These are phyloP conservation scores for Castanea mollissima DNA, from an alignment of 306 rosid species.

Conservation along the genomic window DNA sequence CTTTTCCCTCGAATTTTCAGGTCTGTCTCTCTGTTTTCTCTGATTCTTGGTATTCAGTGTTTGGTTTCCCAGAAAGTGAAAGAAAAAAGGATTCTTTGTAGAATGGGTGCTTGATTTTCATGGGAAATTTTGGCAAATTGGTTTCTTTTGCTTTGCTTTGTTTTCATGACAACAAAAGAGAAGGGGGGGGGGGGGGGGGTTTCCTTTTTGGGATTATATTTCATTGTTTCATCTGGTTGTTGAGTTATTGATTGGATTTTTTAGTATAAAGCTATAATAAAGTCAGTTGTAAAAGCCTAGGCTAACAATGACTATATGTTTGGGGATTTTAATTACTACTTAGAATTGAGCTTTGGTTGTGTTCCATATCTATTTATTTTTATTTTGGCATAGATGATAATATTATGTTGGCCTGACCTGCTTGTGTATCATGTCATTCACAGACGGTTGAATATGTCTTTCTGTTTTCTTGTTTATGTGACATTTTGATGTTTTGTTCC, in stretches of 20 bases:
- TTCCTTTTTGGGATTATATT: not conserved
- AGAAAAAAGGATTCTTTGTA: not conserved
- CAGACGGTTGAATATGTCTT: not conserved
- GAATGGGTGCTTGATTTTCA: not conserved
- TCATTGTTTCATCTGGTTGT: not conserved
- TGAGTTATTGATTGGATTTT: not conserved
- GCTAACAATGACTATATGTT: not conserved
- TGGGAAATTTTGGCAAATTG: not conserved
- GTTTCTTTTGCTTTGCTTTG: not conserved
- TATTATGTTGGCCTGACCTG: not conserved
- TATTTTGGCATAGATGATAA: not conserved
- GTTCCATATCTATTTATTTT: not conserved
- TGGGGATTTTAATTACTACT: not conserved
- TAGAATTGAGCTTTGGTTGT: not conserved
- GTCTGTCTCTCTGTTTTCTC: conserved; percentile 22
- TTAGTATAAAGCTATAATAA: not conserved
- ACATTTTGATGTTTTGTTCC: not conserved
- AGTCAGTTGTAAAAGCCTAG: not conserved
- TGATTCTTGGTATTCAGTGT: conserved; percentile 5
- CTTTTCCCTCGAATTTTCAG: conserved; percentile 32
- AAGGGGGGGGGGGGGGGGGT: no score
- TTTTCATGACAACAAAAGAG: not conserved
- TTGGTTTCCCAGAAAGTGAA: not conserved
- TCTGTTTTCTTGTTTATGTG: not conserved
- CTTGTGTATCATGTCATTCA: not conserved